phyloP scores from a whole-genome alignment of 2,329 filamentous ascomycete genomes.

The Uncinocarpus reesii region DNA sequence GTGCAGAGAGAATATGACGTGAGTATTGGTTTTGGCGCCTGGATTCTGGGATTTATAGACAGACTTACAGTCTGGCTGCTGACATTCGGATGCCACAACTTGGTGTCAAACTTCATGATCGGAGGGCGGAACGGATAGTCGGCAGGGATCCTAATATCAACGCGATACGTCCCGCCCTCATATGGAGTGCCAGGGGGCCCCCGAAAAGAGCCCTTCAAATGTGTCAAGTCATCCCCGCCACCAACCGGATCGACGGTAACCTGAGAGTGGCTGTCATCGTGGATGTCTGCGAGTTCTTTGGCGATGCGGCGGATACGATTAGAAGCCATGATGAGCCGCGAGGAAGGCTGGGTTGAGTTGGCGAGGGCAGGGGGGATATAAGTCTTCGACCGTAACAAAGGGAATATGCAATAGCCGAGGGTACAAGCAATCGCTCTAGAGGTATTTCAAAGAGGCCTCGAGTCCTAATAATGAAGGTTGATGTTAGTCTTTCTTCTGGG shows the following conservation, averaged over 20 bases:
- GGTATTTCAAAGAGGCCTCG: too few relatives aligned
- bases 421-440: too few relatives aligned
- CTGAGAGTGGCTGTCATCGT: slow-evolving; percentile 60
- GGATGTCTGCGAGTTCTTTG: slow-evolving; percentile 42
- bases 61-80: slow-evolving; percentile 75
- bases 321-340: slow-evolving; percentile 38
- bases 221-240: slow-evolving; percentile 60
- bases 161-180: slow-evolving; percentile 67
- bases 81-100: slow-evolving; percentile 95
- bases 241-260: slow-evolving; percentile 58
- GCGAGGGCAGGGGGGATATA: not conserved
- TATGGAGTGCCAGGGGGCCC: slow-evolving; percentile 92
- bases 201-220: slow-evolving; percentile 70
- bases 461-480: too few relatives aligned
- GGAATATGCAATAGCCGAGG: too few relatives aligned
- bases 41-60: not conserved
- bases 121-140: slow-evolving; percentile 93
- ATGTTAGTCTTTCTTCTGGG: too few relatives aligned
- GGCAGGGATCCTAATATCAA: slow-evolving; percentile 78
- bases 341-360: not conserved
- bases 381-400: too few relatives aligned
- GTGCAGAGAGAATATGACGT: not conserved
- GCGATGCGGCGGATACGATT: slow-evolving; percentile 48
- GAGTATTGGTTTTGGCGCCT: not conserved
- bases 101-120: slow-evolving; percentile 81